A percentile compares a stretch with the other conserved stretches of the same genome.
These are phyloP conservation scores for Chlamydomonas incerta DNA, from an alignment of 139 green algal species.

Conservation along the genomic window DNA sequence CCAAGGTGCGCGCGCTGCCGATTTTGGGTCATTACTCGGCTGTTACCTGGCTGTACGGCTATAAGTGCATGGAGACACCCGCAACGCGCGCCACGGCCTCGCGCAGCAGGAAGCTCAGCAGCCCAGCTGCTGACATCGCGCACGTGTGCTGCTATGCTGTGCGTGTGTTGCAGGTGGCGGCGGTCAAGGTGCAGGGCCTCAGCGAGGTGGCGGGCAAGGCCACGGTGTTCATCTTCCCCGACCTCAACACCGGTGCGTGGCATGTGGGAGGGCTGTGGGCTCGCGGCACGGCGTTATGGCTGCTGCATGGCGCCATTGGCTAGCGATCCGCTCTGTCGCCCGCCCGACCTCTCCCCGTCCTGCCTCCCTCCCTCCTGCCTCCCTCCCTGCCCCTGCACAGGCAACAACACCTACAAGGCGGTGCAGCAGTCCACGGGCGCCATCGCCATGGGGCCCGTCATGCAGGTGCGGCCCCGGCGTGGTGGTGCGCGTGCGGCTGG, in stretches of 20 bases:
- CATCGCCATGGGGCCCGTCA: constrained; percentile 90
- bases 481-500: neutral
- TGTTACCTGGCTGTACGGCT: no score
- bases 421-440: constrained; percentile 80
- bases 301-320: neutral
- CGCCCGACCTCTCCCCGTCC: neutral
- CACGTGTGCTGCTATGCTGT: neutral
- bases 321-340: neutral
- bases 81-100: no score
- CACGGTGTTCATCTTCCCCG: constrained; percentile 92
- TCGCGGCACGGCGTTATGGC: neutral
- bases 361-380: neutral
- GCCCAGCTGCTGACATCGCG: neutral
- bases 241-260: constrained; percentile 85
- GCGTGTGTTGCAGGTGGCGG: constrained; percentile 44
- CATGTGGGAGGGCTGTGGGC: neutral
- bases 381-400: neutral
- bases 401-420: constrained; percentile 93
- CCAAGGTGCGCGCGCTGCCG: constrained; percentile 40
- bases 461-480: constrained; percentile 73
- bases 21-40: no score
- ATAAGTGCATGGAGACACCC: no score
- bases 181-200: constrained; percentile 68
- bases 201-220: constrained; percentile 84
- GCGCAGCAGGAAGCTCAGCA: neutral